Conservation (phyloP, 805 yeast genomes). For the Maudiozyma turicensis region DNA sequence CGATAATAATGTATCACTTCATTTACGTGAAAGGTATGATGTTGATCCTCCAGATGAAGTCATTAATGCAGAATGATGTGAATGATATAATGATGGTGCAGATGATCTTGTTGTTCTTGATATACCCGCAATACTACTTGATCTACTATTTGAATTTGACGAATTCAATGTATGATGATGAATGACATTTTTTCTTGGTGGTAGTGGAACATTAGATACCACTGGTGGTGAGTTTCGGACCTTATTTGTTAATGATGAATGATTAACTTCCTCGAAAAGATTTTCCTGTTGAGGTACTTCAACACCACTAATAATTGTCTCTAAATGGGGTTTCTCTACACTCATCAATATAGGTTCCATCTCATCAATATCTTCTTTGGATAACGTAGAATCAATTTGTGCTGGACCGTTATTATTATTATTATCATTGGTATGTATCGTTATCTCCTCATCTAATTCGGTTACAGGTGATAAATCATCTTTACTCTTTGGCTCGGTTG, state of each 20-base stretch:
- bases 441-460: background rate
- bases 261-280: too few relatives aligned
- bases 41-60: constrained; percentile 1
- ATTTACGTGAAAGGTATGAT: background rate
- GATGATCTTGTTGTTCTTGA: background rate
- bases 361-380: background rate
- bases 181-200: background rate
- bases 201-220: background rate
- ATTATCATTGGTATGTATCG: background rate
- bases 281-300: background rate
- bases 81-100: background rate
- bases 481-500: background rate
- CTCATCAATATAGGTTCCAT: background rate
- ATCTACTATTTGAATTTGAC: background rate
- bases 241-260: too few relatives aligned
- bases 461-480: background rate
- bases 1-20: background rate
- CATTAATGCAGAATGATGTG: background rate
- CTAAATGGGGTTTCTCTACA: background rate
- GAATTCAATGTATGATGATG: background rate
- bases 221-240: background rate
- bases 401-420: too few relatives aligned
- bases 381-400: too few relatives aligned
- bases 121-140: background rate
- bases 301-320: background rate